Base-by-base conservation (phyloP, 1,284 basidiomycete genomes). In the Apiotrichum gracile region DNA sequence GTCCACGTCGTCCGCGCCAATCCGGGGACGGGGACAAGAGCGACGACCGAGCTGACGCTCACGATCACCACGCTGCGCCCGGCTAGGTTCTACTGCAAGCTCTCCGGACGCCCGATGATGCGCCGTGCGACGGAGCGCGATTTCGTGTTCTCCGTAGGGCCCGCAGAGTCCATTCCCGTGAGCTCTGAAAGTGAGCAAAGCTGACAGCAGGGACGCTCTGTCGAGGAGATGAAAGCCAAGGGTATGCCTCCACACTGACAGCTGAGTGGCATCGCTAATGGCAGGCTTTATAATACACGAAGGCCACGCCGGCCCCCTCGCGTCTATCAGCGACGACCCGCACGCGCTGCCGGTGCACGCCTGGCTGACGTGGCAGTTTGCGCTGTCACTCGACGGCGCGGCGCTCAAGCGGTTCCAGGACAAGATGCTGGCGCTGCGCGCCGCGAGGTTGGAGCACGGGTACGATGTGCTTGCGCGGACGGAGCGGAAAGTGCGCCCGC, bases 71-170 rank as follows among this genome's bases (percentile, higher is more conserved):
- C 55, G 1, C 49, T 58, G 1, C 53, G 62, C 19, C 62, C 62
- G 9, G 60, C 57, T 5, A 35, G 50, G 12, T 58, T 64, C 52
- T 57, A 52, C 42, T 29, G 35, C 19, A 42, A 47, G 10, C 24
- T 58, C 26, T 47, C 51, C 22, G 47, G 37, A 12, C 39, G 37
- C 17, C 24, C 24, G 12, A n/a, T 37, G 9, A 49, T 49, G 31
- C 35, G 61, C 1, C 47, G 59, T 9, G 58, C 54, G 37, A 63
- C 61, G 0, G 61, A 63, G 43, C 55, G 56, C 27, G 61, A 63
- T 33, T 63, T 63, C 47, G 59, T 58, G 19, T 54, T 52, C 39
- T 39, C 42, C 16, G 21, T 35, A 1, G 54, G 54, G 5, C 56
- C 54, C 4, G 38, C 33, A 10, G 42, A 55, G 25, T 57, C 53